Conservation (phyloP, 2,329 filamentous ascomycete genomes). For the Neofusicoccum kwambonambiense region DNA sequence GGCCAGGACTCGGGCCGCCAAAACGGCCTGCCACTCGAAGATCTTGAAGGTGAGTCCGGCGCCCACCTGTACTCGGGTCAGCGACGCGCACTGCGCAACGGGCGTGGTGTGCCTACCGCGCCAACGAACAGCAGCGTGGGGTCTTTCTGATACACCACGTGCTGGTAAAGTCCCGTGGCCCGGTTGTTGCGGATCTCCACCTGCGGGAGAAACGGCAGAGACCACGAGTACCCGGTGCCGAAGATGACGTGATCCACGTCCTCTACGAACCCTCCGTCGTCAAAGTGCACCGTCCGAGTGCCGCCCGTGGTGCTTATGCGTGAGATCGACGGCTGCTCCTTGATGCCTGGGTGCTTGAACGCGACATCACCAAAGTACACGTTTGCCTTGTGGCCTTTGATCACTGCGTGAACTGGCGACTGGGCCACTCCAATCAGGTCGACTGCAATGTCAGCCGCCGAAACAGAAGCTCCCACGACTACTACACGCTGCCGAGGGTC, state of each 20-base stretch:
- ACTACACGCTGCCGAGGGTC: slow-evolving; percentile 53
- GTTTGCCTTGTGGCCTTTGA: slow-evolving; percentile 52
- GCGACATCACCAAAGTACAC: slow-evolving; percentile 59
- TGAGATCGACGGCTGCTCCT: slow-evolving; percentile 49
- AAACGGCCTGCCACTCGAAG: slow-evolving; percentile 67
- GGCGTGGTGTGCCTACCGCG: slow-evolving; percentile 44
- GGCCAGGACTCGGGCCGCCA: slow-evolving; percentile 58
- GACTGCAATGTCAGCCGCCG: slow-evolving; percentile 61
- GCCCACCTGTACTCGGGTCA: slow-evolving; percentile 28
- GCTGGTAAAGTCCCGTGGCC: slow-evolving; percentile 57
- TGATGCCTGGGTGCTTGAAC: slow-evolving; percentile 58
- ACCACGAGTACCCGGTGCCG: slow-evolving; percentile 66
- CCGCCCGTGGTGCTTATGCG: slow-evolving; percentile 38
- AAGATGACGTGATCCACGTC: slow-evolving; percentile 64
- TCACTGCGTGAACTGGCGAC: slow-evolving; percentile 53
- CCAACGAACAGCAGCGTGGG: slow-evolving; percentile 59
- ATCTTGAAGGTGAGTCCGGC: slow-evolving; percentile 65
- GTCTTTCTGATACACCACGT: slow-evolving; percentile 56
- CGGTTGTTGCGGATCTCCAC: slow-evolving; percentile 56
- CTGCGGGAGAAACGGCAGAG: slow-evolving; percentile 55
- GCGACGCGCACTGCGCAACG: background rate
- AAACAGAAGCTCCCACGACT: slow-evolving; percentile 64
- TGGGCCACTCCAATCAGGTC: slow-evolving; percentile 50
- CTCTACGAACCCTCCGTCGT: slow-evolving; percentile 53
- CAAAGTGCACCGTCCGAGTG: slow-evolving; percentile 52